These are phyloP conservation scores for Salix arbutifolia DNA, from an alignment of 345 rosid genomes.

Conservation along the genomic window DNA sequence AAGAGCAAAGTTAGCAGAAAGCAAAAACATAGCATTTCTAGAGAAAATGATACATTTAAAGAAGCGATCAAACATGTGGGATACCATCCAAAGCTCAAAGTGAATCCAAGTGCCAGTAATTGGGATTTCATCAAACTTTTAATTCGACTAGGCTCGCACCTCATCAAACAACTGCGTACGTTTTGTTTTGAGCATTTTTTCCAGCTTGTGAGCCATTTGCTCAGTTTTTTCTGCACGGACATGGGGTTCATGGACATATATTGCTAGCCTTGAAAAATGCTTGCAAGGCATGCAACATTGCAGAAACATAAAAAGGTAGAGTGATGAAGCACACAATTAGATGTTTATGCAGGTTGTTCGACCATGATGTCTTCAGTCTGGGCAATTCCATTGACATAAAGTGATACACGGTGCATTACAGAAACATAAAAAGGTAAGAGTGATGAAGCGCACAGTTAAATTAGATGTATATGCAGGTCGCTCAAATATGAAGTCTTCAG, in stretches of 20 bases:
- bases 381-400: conserved; percentile 39
- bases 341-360: conserved; percentile 34
- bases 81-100: not conserved
- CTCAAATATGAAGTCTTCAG: conserved; percentile 35
- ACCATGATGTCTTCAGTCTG: conserved; percentile 33
- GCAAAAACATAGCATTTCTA: not conserved
- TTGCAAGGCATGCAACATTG: not conserved
- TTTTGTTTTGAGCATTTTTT: no score
- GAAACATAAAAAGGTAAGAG: not conserved
- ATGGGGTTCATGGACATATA: not conserved
- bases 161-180: no score
- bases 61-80: conserved; percentile 3
- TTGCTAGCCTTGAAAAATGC: not conserved
- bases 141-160: not conserved
- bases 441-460: conserved; percentile 25
- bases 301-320: not conserved
- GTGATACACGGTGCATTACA: conserved; percentile 26
- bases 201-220: not conserved
- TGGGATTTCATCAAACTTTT: conserved; percentile 4
- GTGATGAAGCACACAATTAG: conserved; percentile 20
- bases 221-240: not conserved
- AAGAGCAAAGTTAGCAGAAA: not conserved
- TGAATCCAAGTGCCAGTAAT: not conserved
- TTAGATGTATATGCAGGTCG: conserved; percentile 31
- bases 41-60: not conserved